Conservation (phyloP, 257 asterid genomes). For the Solanum sparsipilum region DNA sequence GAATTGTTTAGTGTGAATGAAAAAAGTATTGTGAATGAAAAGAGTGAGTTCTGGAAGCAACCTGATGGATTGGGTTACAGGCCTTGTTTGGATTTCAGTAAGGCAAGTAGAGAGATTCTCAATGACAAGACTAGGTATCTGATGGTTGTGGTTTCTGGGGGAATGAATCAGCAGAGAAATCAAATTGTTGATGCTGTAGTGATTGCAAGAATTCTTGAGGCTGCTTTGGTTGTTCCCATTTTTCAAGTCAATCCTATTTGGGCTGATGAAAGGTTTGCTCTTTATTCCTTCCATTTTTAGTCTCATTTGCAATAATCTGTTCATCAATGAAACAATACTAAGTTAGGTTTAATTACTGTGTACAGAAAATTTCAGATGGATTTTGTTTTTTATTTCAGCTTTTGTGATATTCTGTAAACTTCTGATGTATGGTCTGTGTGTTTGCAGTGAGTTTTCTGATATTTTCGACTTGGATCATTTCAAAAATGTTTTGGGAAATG, state of each 20-base stretch:
- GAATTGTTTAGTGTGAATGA: not conserved
- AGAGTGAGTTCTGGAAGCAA: slow-evolving; percentile 68
- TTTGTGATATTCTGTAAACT: too few relatives aligned
- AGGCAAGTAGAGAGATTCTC: slow-evolving; percentile 29
- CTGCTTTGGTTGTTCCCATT: slow-evolving; percentile 86
- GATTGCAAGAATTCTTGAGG: slow-evolving; percentile 88
- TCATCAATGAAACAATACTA: too few relatives aligned
- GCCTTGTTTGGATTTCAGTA: slow-evolving; percentile 75
- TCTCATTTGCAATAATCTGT: not conserved
- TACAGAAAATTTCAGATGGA: too few relatives aligned
- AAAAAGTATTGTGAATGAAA: slow-evolving; percentile 17
- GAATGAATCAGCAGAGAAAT: slow-evolving; percentile 94
- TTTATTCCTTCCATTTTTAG: not conserved
- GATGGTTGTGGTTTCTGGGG: slow-evolving; percentile 91
- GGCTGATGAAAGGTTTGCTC: slow-evolving; percentile 88
- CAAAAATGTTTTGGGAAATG: slow-evolving; percentile 60
- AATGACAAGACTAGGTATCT: slow-evolving; percentile 54
- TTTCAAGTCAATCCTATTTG: slow-evolving; percentile 93
- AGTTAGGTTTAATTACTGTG: too few relatives aligned
- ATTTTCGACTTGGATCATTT: slow-evolving; percentile 85
- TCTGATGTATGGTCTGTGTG: not conserved
- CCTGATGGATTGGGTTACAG: slow-evolving; percentile 80
- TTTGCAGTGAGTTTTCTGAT: slow-evolving; percentile 86
- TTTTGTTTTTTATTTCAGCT: too few relatives aligned
- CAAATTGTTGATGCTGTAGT: slow-evolving; percentile 98